Percentiles rank a stretch among this genome's conserved stretches.
Evolutionary conservation across 2,329 filamentous ascomycete genomes (phyloP).

Genomic region (Fusarium clavum): DNA sequence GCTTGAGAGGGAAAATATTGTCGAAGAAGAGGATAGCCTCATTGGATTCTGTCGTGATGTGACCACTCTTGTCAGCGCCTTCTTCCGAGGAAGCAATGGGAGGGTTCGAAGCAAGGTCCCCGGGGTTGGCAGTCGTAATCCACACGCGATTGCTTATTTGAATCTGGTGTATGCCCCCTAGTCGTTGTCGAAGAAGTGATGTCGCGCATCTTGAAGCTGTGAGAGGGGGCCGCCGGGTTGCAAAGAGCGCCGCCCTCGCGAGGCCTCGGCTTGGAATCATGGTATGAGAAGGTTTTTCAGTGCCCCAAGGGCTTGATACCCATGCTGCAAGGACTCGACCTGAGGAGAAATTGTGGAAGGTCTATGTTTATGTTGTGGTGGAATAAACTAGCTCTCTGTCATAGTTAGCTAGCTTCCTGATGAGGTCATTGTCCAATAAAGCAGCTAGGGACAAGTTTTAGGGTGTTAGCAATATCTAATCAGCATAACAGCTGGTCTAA

Average conservation of each 20-base stretch:
- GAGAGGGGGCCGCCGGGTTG: slow-evolving; percentile 41
- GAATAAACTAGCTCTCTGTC: slow-evolving; percentile 12
- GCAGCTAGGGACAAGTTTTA: neutral
- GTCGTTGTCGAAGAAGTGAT: slow-evolving; percentile 24
- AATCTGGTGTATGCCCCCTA: neutral
- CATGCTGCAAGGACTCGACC: neutral
- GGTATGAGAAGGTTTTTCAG: neutral
- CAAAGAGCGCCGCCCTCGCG: slow-evolving; percentile 40
- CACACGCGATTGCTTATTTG: slow-evolving; percentile 33
- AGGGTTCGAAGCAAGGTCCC: slow-evolving; percentile 15
- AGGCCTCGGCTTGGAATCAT: slow-evolving; percentile 48
- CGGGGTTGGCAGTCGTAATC: slow-evolving; percentile 41
- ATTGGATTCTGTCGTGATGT: slow-evolving; percentile 80
- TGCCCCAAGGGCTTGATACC: neutral
- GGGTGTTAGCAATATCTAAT: too few species aligned
- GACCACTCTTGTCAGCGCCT: slow-evolving; percentile 77
- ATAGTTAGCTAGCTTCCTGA: slow-evolving; percentile 15
- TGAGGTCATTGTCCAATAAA: slow-evolving; percentile 12
- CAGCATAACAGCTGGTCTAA: neutral
- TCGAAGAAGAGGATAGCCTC: slow-evolving; percentile 92
- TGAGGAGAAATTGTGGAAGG: neutral
- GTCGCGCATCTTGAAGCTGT: slow-evolving; percentile 21
- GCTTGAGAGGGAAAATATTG: slow-evolving; percentile 86
- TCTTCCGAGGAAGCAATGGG: slow-evolving; percentile 29
- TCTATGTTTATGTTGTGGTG: neutral